Base-by-base conservation (phyloP, 2,329 filamentous ascomycete genomes). In the Metarhizium anisopliae region DNA sequence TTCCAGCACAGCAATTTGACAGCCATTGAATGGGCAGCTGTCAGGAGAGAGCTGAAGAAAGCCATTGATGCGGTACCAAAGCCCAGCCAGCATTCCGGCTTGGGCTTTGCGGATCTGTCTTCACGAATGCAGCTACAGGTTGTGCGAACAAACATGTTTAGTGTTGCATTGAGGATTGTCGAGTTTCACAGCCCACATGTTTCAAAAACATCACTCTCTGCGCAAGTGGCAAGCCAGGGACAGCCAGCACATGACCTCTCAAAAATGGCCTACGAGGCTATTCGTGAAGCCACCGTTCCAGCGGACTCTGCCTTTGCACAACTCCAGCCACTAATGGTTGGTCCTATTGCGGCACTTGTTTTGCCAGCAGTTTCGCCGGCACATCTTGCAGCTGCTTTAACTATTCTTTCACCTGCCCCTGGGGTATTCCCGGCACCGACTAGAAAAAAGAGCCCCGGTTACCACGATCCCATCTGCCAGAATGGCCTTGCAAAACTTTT, bases 81-180 rank as follows among this genome's bases (percentile, higher is more conserved):
- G 3, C 69, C 74, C 0, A 61, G 54, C 11, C 49, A 25, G 51
- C 20, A 58, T 30, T 50, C 56, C 13, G 57, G 59, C 2, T 63
- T 60, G 2, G 59, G 60, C 2, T 69, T 74, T 30, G 59, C 74
- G 25, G 70, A 80, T 36, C 68, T 90, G 38, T 78, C 81, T n/a
- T 72, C 81, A 2, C 74, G 77, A 43, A 79, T 94, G 61, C 86
- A 89, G 71, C 69, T 97, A 30, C 87, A 95, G 69, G 89, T 95
- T 30, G 77, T 99, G 55, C 87, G 94, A 67, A 94, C 90, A 14
- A 88, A 89, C 66, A 95, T 99, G 67, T 90, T 99, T 68, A 85
- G 86, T 61, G 84, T 89, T 18, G 92, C 93, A 1, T 76, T 97
- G 59, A 86, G 87, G 61, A 82, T 97, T 53, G 85, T 92, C 59